Evolutionary conservation across 176 grass and related monocot genomes (phyloP), one percentile per base, ranked within the genome.

Genomic region (Oryza meyeriana): DNA sequence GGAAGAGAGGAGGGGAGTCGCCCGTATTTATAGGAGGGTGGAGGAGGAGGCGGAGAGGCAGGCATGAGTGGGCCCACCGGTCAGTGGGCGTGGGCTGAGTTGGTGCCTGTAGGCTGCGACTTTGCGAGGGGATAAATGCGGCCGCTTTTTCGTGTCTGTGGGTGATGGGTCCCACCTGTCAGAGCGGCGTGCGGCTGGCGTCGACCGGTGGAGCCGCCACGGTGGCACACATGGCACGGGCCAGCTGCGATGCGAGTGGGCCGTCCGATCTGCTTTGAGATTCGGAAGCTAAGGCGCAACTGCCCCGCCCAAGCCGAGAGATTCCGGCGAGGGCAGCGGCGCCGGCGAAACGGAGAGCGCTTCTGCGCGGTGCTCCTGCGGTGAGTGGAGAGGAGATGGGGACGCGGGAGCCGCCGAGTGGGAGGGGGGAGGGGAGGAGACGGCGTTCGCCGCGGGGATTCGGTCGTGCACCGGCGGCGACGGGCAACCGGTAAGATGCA

Each of bases 11-110:
- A 18, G 24, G 58, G 31, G 29, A 1, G 22, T 2, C 27, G 52
- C 3, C 5, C 6, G 39, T 82, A 75, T 83, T 83, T 83, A 83
- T 83, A 83, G 5, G n/a, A 11, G 1, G 22, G 2, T 11, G 9
- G 50, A 61, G 24, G 25, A 38, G 25, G 57, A 25, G 65, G 78
- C 17, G 31, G 63, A 32, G 63, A 3, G 6, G 45, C 2, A 1
- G 48, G 48, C 8, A 3, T n/a, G 52, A 6, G 8, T 59, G 55
- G 64, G 65, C 45, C 65, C 64, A 39, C 44, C 12, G 8, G 61
- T 68, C 29, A 50, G 77, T 10, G 64, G 14, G 30, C 9, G 11
- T 34, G 41, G 17, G 16, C 7, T 4, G 7, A 6, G 16, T 26
- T 6, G 26, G 14, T 27, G 5, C 0, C 17, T 64, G 20, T 64